These are phyloP conservation scores for Gorgonomyces haynaldii DNA, from an alignment of 192 early-diverging fungal genomes.

Conservation along the genomic window DNA sequence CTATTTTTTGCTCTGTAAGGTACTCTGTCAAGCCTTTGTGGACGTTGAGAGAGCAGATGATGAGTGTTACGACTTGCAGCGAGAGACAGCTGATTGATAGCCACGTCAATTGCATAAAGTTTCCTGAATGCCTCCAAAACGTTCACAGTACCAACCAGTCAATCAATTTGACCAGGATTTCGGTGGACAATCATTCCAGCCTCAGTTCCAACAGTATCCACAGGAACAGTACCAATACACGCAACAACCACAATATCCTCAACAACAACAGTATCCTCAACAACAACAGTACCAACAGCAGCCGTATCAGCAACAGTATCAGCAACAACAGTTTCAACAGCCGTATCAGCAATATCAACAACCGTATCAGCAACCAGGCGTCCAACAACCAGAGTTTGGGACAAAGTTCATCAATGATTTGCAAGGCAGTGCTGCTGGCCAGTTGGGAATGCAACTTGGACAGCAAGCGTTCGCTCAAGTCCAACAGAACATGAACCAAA, in stretches of 20 bases:
- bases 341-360: neutral
- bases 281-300: conserved; percentile 1
- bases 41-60: no score
- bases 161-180: no score
- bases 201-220: neutral
- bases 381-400: neutral
- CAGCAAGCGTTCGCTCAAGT: conserved; percentile 69
- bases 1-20: no score
- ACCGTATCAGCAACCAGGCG: neutral
- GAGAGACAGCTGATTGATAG: no score
- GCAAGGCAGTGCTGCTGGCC: conserved; percentile 37
- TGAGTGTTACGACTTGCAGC: no score
- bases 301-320: conserved; percentile 4
- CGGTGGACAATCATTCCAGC: no score
- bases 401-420: conserved; percentile 24
- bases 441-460: conserved; percentile 94
- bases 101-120: no score
- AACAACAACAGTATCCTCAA: neutral
- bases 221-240: neutral
- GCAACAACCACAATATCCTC: conserved; percentile 1
- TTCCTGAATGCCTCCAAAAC: no score
- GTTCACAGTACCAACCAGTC: no score
- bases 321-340: neutral
- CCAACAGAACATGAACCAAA: conserved; percentile 79
- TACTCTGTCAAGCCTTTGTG: no score